A percentile compares a stretch with the other conserved stretches of the same genome.
These are phyloP conservation scores for Vaccinium vitisidaea DNA, from an alignment of 148 eudicot genomes.

Conservation along the genomic window DNA sequence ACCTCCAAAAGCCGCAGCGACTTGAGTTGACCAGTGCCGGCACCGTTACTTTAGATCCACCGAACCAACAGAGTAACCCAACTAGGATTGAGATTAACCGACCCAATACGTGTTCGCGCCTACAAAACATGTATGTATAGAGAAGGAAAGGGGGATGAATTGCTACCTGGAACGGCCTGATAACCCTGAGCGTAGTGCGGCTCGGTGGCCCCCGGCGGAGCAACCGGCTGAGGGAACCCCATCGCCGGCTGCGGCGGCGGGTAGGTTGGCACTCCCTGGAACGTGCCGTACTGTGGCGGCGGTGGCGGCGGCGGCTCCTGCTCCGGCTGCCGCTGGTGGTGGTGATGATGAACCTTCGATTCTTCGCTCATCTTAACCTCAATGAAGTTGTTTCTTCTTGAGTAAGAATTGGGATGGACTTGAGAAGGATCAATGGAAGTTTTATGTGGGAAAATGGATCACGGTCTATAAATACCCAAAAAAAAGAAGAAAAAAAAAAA, in stretches of 20 bases:
- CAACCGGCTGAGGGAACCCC: constrained; percentile 86
- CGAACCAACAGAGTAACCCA: neutral
- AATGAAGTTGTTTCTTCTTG: neutral
- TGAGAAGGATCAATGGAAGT: neutral
- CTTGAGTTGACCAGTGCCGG: too few species aligned
- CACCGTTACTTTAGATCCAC: neutral
- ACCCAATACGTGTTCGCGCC: neutral
- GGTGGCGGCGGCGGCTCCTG: neutral
- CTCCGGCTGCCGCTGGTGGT: neutral
- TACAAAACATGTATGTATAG: neutral
- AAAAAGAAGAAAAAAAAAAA: neutral
- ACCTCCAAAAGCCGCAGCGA: too few species aligned
- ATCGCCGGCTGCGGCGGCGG: constrained; percentile 51
- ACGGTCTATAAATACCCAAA: neutral
- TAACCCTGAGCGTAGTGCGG: constrained; percentile 61
- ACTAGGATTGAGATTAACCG: neutral
- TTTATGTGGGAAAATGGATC: neutral
- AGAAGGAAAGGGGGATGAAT: neutral
- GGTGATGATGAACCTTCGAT: neutral
- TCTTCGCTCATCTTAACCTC: constrained; percentile 9
- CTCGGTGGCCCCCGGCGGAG: constrained; percentile 68
- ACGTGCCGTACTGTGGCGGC: constrained; percentile 15
- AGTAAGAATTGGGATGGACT: neutral
- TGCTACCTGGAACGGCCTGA: constrained; percentile 75
- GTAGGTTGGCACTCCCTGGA: constrained; percentile 21